phyloP scores from a whole-genome alignment of 1,284 basidiomycete species.

The Phellinidium pouzarii region DNA sequence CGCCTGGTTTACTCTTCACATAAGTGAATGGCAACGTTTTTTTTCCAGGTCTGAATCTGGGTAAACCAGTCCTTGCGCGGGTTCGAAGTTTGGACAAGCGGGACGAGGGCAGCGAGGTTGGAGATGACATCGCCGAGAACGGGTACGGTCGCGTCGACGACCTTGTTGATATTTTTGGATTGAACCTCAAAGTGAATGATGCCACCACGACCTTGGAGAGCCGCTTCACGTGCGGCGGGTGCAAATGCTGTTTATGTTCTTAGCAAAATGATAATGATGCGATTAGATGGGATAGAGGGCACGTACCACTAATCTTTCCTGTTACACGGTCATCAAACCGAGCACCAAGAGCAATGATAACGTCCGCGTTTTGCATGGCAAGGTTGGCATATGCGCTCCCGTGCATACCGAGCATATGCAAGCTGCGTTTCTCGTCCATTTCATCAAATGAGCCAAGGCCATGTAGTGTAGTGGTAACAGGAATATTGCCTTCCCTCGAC shows the following conservation, averaged over 20 bases:
- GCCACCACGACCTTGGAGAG: conserved; percentile 81
- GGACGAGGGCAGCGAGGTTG: conserved; percentile 79
- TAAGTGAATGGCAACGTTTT: conserved; percentile 89
- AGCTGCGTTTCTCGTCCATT: conserved; percentile 71
- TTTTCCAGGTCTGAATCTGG: conserved; percentile 83
- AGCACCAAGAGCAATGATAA: conserved; percentile 94
- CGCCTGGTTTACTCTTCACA: conserved; percentile 55
- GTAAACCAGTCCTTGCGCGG: conserved; percentile 77
- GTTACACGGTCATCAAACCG: conserved; percentile 99
- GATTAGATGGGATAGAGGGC: neutral
- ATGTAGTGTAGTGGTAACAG: conserved; percentile 94
- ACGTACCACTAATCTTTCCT: conserved; percentile 70
- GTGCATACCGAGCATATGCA: conserved; percentile 99
- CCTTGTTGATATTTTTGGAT: conserved; percentile 99
- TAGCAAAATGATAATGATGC: neutral
- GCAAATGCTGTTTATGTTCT: conserved; percentile 55
- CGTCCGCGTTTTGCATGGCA: conserved; percentile 95
- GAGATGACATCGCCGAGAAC: conserved; percentile 89
- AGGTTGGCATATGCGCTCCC: conserved; percentile 96
- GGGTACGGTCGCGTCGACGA: conserved; percentile 91
- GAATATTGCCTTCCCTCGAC: conserved; percentile 84
- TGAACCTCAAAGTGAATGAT: conserved; percentile 99
- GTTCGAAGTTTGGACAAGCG: conserved; percentile 55
- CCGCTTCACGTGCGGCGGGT: conserved; percentile 85
- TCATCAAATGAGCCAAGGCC: conserved; percentile 96